phyloP scores from a whole-genome alignment of 2,329 filamentous ascomycete species.

The Phaeoacremonium minimum region DNA sequence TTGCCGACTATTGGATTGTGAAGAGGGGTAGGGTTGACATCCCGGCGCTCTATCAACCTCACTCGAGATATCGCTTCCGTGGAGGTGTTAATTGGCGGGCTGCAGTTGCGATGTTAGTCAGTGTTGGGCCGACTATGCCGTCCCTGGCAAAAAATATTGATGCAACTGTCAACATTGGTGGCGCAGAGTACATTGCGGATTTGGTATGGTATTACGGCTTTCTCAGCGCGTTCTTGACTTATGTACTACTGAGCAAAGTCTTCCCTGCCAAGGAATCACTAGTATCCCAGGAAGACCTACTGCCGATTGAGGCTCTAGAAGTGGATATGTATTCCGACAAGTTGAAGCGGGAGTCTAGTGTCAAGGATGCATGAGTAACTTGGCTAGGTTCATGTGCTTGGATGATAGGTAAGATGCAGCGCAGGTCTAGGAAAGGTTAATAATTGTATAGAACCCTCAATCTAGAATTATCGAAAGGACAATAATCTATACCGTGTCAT shows the following conservation, averaged over 20 bases:
- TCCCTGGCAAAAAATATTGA: not conserved
- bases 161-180: not conserved
- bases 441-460: no score
- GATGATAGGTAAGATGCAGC: no score
- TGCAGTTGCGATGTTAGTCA: constrained; percentile 3
- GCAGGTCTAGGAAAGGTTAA: no score
- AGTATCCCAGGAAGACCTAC: not conserved
- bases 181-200: constrained; percentile 1
- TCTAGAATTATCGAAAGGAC: no score
- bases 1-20: constrained; percentile 9
- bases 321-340: no score
- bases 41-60: constrained; percentile 4
- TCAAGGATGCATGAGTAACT: no score
- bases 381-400: no score
- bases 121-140: not conserved
- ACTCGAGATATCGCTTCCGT: constrained; percentile 7
- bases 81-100: constrained; percentile 7
- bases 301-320: no score
- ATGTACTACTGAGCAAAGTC: not conserved
- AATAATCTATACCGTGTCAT: no score
- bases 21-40: constrained; percentile 4
- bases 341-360: no score
- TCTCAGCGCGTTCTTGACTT: not conserved
- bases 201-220: constrained; percentile 1
- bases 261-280: not conserved